Base-by-base conservation (phyloP, 2,329 filamentous ascomycete species). In the Hymenoscyphus fructigenus region DNA sequence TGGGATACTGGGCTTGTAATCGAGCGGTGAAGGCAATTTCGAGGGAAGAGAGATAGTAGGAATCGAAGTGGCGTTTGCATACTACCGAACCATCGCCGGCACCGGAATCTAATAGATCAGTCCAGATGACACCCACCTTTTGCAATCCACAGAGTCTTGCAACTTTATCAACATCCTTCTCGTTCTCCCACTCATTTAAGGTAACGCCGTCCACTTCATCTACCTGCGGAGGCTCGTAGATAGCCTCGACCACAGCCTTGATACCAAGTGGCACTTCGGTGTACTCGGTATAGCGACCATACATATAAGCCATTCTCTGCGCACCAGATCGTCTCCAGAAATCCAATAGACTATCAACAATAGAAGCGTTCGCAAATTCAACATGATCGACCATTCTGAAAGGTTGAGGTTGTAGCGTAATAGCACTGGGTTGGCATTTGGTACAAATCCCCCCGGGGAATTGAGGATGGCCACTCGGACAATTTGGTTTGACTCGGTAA, bases 381-480 rank as follows among this genome's bases (percentile, higher is more conserved):
- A 99, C 95, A 76, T 99, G 95, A 74, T 99, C 95, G 3, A 99
- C 93, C 91, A 95, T 97, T 60, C 95, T 92, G 77, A 94, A 99
- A 23, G 90, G 84, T 77, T 99, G 95, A 5, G 93, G 92, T 75
- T 98, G 93, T 61, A 99, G 81, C 12, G 92, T 97, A 75, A 99
- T 99, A 63, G 95, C 94, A 69, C 94, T 97, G 7, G 95, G 95
- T 75, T 99, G 96, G 73, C 95, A 99, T 77, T 98, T 99, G 65
- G 92, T 96, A 80, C 95, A 99, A 70, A 99, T 98, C 17, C 95
- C 95, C 72, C 96, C 93, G 2, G 95, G 95, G 88, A 95, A 99
- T 53, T 90, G 87, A 20, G 93, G 90, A 78, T 99, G 95, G 1
- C 95, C 95, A 0, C 93, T 93, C 0, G 96, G 94, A 74, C 95